Conservation (phyloP, 75 land plant species). For the Picea sitchensis region DNA sequence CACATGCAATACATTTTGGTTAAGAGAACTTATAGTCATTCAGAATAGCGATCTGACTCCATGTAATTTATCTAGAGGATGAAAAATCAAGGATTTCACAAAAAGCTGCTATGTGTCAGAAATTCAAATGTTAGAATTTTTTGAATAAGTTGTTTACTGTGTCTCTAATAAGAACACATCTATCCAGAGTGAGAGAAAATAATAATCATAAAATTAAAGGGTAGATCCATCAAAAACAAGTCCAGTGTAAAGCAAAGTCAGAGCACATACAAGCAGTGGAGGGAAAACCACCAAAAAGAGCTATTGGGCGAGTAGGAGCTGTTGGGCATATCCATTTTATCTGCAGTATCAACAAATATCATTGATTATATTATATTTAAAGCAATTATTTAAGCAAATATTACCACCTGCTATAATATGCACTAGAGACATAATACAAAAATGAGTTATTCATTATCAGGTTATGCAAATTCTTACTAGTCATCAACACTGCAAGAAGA, state of each 20-base stretch:
- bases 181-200: neutral
- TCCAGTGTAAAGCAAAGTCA: slow-evolving; percentile 17
- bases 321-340: slow-evolving; percentile 97
- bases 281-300: slow-evolving; percentile 72
- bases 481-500: neutral
- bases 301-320: slow-evolving; percentile 78
- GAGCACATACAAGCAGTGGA: slow-evolving; percentile 73
- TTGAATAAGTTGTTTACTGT: neutral
- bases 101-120: neutral
- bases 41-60: neutral
- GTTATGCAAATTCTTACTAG: neutral
- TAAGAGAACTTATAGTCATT: neutral
- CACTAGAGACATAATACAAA: neutral
- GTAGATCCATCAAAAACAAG: neutral
- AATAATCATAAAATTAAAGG: neutral
- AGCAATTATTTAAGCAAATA: neutral
- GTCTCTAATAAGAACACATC: neutral
- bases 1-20: neutral
- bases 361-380: neutral
- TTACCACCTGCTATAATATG: neutral
- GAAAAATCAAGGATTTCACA: slow-evolving; percentile 5
- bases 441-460: neutral
- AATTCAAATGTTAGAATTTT: neutral
- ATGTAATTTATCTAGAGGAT: slow-evolving; percentile 3
- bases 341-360: slow-evolving; percentile 35